Evolutionary conservation across 768 basidiomycete genomes (phyloP).

Genomic region (Termitomyces sp.): DNA sequence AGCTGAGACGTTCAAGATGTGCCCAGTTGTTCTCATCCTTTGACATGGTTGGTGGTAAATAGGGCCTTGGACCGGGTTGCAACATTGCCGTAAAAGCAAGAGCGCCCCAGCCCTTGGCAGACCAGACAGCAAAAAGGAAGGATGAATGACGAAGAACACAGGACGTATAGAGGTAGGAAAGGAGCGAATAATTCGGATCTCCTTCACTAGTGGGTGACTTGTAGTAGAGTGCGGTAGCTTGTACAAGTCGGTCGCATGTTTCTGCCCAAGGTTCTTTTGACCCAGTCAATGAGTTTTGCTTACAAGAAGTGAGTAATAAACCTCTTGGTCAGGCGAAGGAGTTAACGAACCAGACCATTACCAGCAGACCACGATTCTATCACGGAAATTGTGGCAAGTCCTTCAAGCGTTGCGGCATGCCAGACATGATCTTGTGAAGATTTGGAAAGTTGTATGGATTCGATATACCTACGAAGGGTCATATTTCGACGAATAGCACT

Average conservation of each 20-base stretch:
- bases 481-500: not conserved
- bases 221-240: slow-evolving; percentile 61
- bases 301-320: slow-evolving; percentile 12
- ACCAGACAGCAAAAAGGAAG: slow-evolving; percentile 77
- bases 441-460: slow-evolving; percentile 78
- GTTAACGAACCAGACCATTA: slow-evolving; percentile 61
- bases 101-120: slow-evolving; percentile 85
- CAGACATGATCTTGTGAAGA: slow-evolving; percentile 74
- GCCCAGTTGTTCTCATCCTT: slow-evolving; percentile 44
- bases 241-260: slow-evolving; percentile 67
- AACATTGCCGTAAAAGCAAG: slow-evolving; percentile 75
- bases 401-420: slow-evolving; percentile 89
- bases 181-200: slow-evolving; percentile 56
- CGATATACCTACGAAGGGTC: slow-evolving; percentile 64
- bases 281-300: slow-evolving; percentile 55
- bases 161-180: slow-evolving; percentile 65
- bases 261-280: slow-evolving; percentile 74
- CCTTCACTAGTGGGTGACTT: slow-evolving; percentile 52
- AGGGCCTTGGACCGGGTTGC: slow-evolving; percentile 56
- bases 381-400: slow-evolving; percentile 72
- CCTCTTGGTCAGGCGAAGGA: slow-evolving; percentile 10
- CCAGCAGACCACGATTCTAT: slow-evolving; percentile 82
- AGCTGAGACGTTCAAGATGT: slow-evolving; percentile 61
- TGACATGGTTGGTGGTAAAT: slow-evolving; percentile 56
- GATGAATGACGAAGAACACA: slow-evolving; percentile 70